Percentiles rank a stretch among this genome's conserved stretches.
phyloP scores from a whole-genome alignment of 2,329 filamentous ascomycete genomes.

The Leptographium flavum region DNA sequence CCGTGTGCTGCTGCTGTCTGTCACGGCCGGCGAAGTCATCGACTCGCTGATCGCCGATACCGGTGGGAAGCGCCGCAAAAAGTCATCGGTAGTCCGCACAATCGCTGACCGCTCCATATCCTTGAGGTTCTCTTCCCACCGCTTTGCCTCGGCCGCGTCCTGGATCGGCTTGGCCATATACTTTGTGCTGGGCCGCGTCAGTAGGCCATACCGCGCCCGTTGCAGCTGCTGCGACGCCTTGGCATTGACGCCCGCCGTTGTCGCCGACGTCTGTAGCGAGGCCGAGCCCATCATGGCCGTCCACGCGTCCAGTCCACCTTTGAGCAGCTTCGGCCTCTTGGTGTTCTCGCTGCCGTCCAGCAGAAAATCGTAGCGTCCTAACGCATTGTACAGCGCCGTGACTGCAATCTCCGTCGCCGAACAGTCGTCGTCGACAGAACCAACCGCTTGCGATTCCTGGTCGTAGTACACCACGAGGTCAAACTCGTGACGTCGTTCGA shows the following conservation, averaged over 20 bases:
- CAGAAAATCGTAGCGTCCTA: conserved; percentile 65
- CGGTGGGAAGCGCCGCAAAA: conserved; percentile 68
- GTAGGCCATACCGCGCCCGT: conserved; percentile 6
- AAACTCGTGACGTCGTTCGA: conserved; percentile 58
- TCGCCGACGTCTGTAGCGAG: conserved; percentile 34
- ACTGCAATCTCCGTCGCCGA: conserved; percentile 35
- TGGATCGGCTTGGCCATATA: conserved; percentile 54
- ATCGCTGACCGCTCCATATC: conserved; percentile 36
- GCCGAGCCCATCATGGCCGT: conserved; percentile 61
- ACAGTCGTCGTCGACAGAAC: conserved; percentile 15
- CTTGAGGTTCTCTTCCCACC: conserved; percentile 65
- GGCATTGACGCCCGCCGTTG: conserved; percentile 8
- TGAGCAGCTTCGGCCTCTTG: conserved; percentile 59
- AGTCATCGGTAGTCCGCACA: conserved; percentile 66
- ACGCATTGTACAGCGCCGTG: conserved; percentile 59
- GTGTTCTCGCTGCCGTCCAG: conserved; percentile 3
- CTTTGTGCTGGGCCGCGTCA: conserved; percentile 25
- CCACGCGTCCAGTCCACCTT: conserved; percentile 80
- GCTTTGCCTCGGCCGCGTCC: conserved; percentile 58
- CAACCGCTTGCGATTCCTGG: conserved; percentile 45
- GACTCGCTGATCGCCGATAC: conserved; percentile 47
- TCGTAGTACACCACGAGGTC: conserved; percentile 90
- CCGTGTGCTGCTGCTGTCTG: conserved; percentile 1
- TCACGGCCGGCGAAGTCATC: conserved; percentile 31
- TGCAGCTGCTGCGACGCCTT: conserved; percentile 6